Conservation (phyloP, 176 grass and related monocot species). For the Saccharum spontaneum region DNA sequence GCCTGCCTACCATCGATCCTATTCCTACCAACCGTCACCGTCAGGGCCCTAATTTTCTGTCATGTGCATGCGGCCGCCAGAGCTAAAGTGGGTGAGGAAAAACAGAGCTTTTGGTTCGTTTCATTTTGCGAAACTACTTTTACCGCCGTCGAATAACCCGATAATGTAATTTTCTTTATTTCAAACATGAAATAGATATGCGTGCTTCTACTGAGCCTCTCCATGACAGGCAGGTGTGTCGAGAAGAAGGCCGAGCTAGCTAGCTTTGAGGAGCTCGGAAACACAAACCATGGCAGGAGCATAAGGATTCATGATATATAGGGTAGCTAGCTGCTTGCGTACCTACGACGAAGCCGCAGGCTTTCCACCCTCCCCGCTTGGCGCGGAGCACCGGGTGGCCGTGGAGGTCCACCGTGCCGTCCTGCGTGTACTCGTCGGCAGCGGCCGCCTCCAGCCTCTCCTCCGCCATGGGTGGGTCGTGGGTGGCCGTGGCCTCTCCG, state of each 20-base stretch:
- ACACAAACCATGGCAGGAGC: not conserved
- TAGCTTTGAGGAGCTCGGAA: not conserved
- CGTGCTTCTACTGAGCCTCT: not conserved
- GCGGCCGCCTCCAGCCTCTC: slow-evolving; percentile 28
- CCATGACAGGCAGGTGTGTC: not conserved
- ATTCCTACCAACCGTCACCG: not conserved
- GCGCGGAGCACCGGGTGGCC: slow-evolving; percentile 84
- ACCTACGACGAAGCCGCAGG: slow-evolving; percentile 90
- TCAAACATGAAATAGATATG: not conserved
- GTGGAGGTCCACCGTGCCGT: slow-evolving; percentile 82
- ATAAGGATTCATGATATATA: not conserved
- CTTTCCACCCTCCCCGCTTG: slow-evolving; percentile 78
- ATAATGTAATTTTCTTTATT: not conserved
- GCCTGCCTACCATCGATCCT: not conserved
- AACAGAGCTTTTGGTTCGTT: not conserved
- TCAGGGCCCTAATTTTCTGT: not conserved
- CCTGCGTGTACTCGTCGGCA: slow-evolving; percentile 68
- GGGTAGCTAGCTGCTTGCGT: not conserved
- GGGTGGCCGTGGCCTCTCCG: not conserved
- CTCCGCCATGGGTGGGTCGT: slow-evolving; percentile 46
- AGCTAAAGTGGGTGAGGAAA: not conserved
- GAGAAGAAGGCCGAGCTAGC: not conserved
- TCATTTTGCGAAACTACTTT: not conserved
- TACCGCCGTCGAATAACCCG: not conserved
- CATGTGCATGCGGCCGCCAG: not conserved